Evolutionary conservation across 805 yeast species (phyloP), one percentile per base, ranked within the genome.

Genomic region (Saturnispora gosingensis): DNA sequence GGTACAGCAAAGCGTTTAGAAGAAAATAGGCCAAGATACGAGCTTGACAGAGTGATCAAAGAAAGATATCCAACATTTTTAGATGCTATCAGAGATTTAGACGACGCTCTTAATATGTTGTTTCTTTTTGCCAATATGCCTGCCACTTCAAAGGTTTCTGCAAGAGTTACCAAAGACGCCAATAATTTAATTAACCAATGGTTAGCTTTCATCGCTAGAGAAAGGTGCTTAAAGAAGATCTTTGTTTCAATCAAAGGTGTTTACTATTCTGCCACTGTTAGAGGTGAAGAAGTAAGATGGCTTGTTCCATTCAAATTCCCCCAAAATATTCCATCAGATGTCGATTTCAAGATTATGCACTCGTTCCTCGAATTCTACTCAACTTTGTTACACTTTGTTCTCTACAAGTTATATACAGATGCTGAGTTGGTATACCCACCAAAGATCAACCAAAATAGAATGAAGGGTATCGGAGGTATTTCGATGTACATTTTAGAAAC

Each of bases 241-340:
- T 93, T 93, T 71, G 97, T 93, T 38, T 85, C 96, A 46, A 91
- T 93, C 64, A 93, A 93, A 70, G 99, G 99, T 72, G 95, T 91
- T 16, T 93, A 93, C 70, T 93, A 91, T 66, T 88, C 89, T 67
- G 98, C 97, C 34, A 78, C 67, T 55, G 81, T 93, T 45, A 82
- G 78, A 67, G 99, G 99, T 58, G 96, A 89, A 68, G 96, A 88
- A 58, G 77, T 93, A 45, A 80, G 91, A 70, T 93, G 99, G 99
- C 80, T 93, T 54, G 95, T 88, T 45, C 99, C 99, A 24, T 93
- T 84, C 78, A 93, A 89, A 69, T 93, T 90, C 74, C 97, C 99
- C 18, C 95, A 91, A 68, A 86, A 86, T 68, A 85, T 93, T 59
- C 98, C 99, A 45, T 71, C 84, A 44, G 98, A 93, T 68, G 82